These are phyloP conservation scores for Coemansia reversa DNA, from an alignment of 192 early-diverging fungal species.

Conservation along the genomic window DNA sequence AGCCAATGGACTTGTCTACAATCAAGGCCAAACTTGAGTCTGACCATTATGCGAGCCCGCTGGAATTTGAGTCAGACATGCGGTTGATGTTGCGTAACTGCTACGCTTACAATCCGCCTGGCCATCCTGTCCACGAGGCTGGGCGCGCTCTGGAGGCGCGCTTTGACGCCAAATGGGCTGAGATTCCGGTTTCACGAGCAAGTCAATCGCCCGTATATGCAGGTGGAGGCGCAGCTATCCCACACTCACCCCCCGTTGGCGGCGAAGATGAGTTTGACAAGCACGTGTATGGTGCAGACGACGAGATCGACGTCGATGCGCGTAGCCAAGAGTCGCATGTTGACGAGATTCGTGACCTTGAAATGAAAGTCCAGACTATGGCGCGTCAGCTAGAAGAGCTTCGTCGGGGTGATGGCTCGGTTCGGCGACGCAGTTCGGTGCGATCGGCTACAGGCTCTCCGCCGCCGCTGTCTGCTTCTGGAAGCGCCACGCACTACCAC, in stretches of 20 bases:
- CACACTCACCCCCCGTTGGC: conserved; percentile 45
- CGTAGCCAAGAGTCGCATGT: conserved; percentile 37
- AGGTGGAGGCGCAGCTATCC: conserved; percentile 36
- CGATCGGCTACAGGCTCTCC: conserved; percentile 45
- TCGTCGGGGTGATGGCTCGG: conserved; percentile 24
- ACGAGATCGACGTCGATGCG: conserved; percentile 44
- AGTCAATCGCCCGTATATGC: conserved; percentile 32
- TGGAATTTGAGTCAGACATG: conserved; percentile 75
- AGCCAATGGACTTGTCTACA: conserved; percentile 88
- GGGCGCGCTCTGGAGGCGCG: conserved; percentile 70
- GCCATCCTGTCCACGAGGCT: conserved; percentile 66
- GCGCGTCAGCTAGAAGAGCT: conserved; percentile 54
- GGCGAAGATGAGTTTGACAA: conserved; percentile 54
- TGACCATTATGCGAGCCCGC: conserved; percentile 60
- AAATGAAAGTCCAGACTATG: conserved; percentile 51
- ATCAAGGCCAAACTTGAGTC: conserved; percentile 68
- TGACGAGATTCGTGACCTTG: conserved; percentile 50
- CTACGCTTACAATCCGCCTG: conserved; percentile 73
- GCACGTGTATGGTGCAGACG: conserved; percentile 44
- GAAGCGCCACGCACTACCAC: conserved; percentile 20
- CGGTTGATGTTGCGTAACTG: conserved; percentile 86
- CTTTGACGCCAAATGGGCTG: conserved; percentile 78
- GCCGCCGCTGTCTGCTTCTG: conserved; percentile 36
- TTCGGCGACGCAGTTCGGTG: conserved; percentile 40
- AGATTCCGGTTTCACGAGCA: conserved; percentile 34